Percentiles rank a stretch among this genome's conserved stretches.
Conservation (phyloP, 2,329 filamentous ascomycete species). For the Stylonectria norvegica region DNA sequence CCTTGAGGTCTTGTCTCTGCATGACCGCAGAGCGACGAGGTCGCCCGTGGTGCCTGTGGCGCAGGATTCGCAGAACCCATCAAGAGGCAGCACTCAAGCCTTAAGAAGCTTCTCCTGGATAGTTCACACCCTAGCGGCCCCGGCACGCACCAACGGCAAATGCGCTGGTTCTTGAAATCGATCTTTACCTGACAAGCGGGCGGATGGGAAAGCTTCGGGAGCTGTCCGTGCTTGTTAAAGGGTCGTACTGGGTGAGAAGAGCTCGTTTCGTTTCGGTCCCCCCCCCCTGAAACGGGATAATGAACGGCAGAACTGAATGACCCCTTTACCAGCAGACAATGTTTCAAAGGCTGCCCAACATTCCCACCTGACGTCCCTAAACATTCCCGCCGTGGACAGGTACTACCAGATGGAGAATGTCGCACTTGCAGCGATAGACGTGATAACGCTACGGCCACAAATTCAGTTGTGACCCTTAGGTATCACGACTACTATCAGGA, state of each 20-base stretch:
- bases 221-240: constrained; percentile 9
- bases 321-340: constrained; percentile 9
- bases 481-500: constrained; percentile 8
- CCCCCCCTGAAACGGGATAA: background rate
- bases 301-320: background rate
- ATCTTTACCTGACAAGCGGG: constrained; percentile 14
- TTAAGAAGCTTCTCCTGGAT: constrained; percentile 14
- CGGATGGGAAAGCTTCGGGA: constrained; percentile 11
- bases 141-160: constrained; percentile 4
- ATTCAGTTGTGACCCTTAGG: constrained; percentile 8
- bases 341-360: constrained; percentile 12
- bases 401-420: too few species aligned
- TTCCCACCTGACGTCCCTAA: constrained; percentile 10
- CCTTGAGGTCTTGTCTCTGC: constrained; percentile 12
- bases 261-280: background rate
- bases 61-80: constrained; percentile 7
- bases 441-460: constrained; percentile 13
- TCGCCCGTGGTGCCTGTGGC: constrained; percentile 9
- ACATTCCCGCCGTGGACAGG: constrained; percentile 11
- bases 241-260: constrained; percentile 9
- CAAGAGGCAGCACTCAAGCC: constrained; percentile 14
- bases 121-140: constrained; percentile 7
- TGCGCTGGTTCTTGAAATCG: constrained; percentile 9
- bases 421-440: constrained; percentile 6
- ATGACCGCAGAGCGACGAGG: constrained; percentile 8